Evolutionary conservation across 768 basidiomycete species (phyloP).

Genomic region (Butyriboletus loyo): DNA sequence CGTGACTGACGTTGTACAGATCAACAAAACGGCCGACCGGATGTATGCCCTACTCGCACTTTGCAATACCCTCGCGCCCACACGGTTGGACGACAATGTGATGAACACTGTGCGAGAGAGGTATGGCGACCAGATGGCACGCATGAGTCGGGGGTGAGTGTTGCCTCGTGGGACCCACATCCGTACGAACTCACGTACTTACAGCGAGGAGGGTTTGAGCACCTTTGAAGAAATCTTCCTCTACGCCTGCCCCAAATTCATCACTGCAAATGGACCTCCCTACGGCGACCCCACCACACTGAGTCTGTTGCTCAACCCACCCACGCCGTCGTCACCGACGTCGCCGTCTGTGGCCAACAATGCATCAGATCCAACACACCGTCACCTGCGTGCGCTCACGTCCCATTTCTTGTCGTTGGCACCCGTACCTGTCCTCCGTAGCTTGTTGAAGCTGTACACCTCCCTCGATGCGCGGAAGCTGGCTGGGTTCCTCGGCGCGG

Average conservation of each 20-base stretch:
- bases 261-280: conserved; percentile 90
- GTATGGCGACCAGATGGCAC: conserved; percentile 86
- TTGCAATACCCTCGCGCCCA: conserved; percentile 90
- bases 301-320: conserved; percentile 43
- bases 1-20: conserved; percentile 42
- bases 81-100: conserved; percentile 90
- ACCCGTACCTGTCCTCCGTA: conserved; percentile 80
- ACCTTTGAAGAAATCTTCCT: conserved; percentile 64
- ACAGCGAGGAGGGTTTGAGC: conserved; percentile 63
- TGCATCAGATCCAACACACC: conserved; percentile 65
- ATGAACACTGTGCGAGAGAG: conserved; percentile 90
- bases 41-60: conserved; percentile 97
- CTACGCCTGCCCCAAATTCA: conserved; percentile 95
- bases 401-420: conserved; percentile 73
- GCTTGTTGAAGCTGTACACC: conserved; percentile 94
- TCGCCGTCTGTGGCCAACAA: conserved; percentile 20
- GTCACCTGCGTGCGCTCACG: conserved; percentile 84
- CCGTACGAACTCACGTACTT: not conserved
- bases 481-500: conserved; percentile 77
- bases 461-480: conserved; percentile 90
- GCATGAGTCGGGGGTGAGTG: conserved; percentile 81
- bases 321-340: conserved; percentile 33
- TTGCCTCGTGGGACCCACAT: not conserved
- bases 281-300: conserved; percentile 78
- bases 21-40: conserved; percentile 95